phyloP scores from a whole-genome alignment of 805 yeast species.

The Ogataea henricii region DNA sequence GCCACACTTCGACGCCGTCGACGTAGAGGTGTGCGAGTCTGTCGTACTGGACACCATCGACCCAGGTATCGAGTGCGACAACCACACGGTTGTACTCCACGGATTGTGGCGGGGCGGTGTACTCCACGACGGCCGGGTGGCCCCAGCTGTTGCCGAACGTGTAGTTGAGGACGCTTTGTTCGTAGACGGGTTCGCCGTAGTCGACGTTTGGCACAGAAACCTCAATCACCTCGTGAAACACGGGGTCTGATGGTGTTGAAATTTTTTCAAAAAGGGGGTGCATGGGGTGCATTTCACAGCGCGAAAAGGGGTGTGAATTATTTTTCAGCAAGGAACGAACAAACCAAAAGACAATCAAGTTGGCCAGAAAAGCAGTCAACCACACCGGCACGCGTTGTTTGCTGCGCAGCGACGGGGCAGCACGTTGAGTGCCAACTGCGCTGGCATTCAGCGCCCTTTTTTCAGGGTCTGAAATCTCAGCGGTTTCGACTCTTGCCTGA shows the following conservation, averaged over 20 bases:
- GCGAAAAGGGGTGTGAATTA: neutral
- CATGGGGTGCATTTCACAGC: constrained; percentile 3
- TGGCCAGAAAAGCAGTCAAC: neutral
- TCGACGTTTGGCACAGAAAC: constrained; percentile 33
- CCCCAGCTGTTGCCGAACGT: constrained; percentile 66
- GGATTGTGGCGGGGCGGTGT: constrained; percentile 47
- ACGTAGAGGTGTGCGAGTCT: constrained; percentile 64
- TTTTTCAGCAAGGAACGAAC: neutral
- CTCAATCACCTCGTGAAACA: constrained; percentile 34
- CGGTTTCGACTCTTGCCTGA: neutral
- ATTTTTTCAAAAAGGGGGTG: neutral
- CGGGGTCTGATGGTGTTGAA: neutral
- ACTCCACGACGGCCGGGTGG: constrained; percentile 44
- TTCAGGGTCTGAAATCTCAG: neutral
- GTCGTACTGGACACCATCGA: constrained; percentile 64
- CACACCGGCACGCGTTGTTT: neutral
- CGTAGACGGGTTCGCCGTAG: constrained; percentile 41
- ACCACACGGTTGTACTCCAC: constrained; percentile 53
- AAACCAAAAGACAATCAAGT: neutral
- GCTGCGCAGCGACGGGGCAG: neutral
- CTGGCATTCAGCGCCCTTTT: neutral
- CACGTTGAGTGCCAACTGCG: no score
- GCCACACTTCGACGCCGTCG: constrained; percentile 71
- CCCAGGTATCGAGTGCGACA: constrained; percentile 52
- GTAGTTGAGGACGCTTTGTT: constrained; percentile 44